Evolutionary conservation across 768 basidiomycete genomes (phyloP).

Genomic region (Panus rudis): DNA sequence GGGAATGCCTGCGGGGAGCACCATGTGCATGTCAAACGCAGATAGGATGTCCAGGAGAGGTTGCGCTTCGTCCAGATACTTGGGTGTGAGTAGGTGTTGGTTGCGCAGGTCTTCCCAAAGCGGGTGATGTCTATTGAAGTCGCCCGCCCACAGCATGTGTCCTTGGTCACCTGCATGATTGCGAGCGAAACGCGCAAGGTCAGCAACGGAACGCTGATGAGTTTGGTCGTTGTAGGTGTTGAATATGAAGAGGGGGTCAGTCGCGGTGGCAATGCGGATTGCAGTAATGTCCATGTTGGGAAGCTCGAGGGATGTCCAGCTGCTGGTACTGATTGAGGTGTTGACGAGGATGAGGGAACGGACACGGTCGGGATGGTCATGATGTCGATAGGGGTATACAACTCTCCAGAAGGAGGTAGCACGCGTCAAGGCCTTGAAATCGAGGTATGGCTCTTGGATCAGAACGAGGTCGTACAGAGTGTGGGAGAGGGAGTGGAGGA

Average conservation of each 20-base stretch:
- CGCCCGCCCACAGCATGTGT: slow-evolving; percentile 25
- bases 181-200: not conserved
- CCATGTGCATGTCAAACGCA: slow-evolving; percentile 26
- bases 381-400: not conserved
- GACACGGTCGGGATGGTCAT: too few relatives aligned
- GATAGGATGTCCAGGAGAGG: slow-evolving; percentile 22
- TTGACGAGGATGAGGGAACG: slow-evolving; percentile 13
- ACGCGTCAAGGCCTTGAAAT: not conserved
- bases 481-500: too few relatives aligned
- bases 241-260: slow-evolving; percentile 22
- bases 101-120: slow-evolving; percentile 31
- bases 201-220: slow-evolving; percentile 13
- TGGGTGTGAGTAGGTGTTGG: slow-evolving; percentile 28
- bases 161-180: not conserved
- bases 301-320: slow-evolving; percentile 7
- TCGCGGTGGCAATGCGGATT: slow-evolving; percentile 15
- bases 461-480: not conserved
- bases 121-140: slow-evolving; percentile 36
- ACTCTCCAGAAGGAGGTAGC: not conserved
- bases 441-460: not conserved
- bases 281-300: slow-evolving; percentile 22
- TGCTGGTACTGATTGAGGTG: slow-evolving; percentile 5
- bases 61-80: slow-evolving; percentile 9
- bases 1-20: slow-evolving; percentile 25
- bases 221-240: slow-evolving; percentile 34